phyloP scores from a whole-genome alignment of 768 basidiomycete species.

The Cystobasidium tubakii region DNA sequence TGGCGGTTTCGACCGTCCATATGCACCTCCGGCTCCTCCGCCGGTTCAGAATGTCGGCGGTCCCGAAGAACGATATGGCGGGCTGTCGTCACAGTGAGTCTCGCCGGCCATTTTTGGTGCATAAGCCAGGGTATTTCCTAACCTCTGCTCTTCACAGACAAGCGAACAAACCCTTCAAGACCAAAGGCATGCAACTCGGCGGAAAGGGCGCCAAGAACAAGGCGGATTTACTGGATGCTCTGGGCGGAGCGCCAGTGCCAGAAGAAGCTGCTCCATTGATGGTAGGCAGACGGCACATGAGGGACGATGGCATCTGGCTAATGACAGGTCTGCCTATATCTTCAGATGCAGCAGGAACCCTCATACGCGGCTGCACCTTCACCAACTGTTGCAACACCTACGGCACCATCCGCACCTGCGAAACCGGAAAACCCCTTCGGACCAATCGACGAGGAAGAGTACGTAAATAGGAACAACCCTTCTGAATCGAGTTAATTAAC shows the following conservation, averaged over 20 bases:
- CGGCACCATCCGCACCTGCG: constrained; percentile 53
- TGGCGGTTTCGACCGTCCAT: constrained; percentile 30
- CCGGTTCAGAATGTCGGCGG: constrained; percentile 18
- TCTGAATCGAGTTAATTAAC: not conserved
- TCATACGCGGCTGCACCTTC: constrained; percentile 54
- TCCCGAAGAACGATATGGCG: constrained; percentile 19
- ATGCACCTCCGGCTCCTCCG: constrained; percentile 35
- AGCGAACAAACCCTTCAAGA: constrained; percentile 64
- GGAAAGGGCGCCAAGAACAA: constrained; percentile 77
- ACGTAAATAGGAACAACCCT: constrained; percentile 37
- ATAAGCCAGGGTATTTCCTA: not conserved
- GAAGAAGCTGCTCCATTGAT: constrained; percentile 27
- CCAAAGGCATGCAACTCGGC: constrained; percentile 92
- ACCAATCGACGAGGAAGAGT: constrained; percentile 75
- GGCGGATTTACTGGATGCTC: constrained; percentile 70
- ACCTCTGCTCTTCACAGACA: not conserved
- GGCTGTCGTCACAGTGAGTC: constrained; percentile 30
- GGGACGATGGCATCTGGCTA: no score
- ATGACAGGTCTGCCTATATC: not conserved
- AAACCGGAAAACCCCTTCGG: constrained; percentile 53
- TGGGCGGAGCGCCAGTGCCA: constrained; percentile 61
- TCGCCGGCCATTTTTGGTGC: not conserved
- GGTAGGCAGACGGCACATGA: no score
- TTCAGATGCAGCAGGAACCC: constrained; percentile 42
- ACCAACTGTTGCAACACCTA: constrained; percentile 56